A percentile compares a stretch with the other conserved stretches of the same genome.
phyloP scores from a whole-genome alignment of 148 eudicot genomes.

The Amaranthus palmeri region DNA sequence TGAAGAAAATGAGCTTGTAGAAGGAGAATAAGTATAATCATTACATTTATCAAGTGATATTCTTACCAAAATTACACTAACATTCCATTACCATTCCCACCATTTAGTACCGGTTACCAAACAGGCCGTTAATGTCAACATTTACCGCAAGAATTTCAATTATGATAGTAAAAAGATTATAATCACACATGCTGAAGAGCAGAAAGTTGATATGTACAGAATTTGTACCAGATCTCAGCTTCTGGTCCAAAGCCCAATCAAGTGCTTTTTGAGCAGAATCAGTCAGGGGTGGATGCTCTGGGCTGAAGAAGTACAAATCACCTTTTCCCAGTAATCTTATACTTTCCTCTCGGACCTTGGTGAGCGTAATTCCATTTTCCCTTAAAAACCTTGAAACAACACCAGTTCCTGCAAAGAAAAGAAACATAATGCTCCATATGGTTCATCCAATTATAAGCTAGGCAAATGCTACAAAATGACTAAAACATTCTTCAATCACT shows the following conservation, averaged over 20 bases:
- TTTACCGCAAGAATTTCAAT: background rate
- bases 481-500: background rate
- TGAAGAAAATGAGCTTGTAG: too few relatives aligned
- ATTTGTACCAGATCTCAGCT: slow-evolving; percentile 55
- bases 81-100: too few relatives aligned
- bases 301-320: slow-evolving; percentile 38
- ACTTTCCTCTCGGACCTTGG: slow-evolving; percentile 65
- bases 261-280: slow-evolving; percentile 67
- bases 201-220: background rate
- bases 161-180: background rate
- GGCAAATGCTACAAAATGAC: background rate
- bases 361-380: slow-evolving; percentile 65
- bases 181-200: background rate
- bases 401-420: slow-evolving; percentile 52
- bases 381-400: slow-evolving; percentile 56
- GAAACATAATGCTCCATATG: slow-evolving; percentile 4
- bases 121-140: background rate
- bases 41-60: too few relatives aligned
- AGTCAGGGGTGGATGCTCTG: slow-evolving; percentile 67
- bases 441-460: background rate
- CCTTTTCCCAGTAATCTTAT: slow-evolving; percentile 54
- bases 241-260: slow-evolving; percentile 66
- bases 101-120: too few relatives aligned
- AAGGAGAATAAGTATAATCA: too few relatives aligned
- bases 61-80: too few relatives aligned